phyloP scores from a whole-genome alignment of 306 rosid species.

The Ammopiptanthus mongolicus region DNA sequence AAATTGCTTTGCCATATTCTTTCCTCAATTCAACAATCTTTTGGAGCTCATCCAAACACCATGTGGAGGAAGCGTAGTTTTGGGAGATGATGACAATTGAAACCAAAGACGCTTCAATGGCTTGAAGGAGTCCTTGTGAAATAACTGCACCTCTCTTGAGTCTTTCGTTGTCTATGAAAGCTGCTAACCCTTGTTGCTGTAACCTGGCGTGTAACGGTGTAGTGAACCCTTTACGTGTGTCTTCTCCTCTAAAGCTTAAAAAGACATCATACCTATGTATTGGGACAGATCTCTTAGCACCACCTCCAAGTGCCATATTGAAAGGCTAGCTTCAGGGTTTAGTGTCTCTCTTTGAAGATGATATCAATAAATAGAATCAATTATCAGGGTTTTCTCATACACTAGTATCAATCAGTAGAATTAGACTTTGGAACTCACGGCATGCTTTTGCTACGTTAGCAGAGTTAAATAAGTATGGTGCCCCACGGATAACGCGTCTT shows the following conservation, averaged over 20 bases:
- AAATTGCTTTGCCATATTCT: not conserved
- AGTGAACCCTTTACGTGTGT: not conserved
- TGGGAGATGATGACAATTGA: not conserved
- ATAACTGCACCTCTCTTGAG: not conserved
- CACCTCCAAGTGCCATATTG: not conserved
- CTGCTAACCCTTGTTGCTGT: not conserved
- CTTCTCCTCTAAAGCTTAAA: slow-evolving; percentile 3
- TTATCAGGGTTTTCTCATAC: too few species aligned
- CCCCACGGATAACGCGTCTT: not conserved
- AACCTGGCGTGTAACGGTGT: not conserved
- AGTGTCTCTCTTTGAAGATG: not conserved
- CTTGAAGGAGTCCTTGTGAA: not conserved
- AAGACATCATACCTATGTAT: not conserved
- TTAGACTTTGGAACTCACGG: too few species aligned
- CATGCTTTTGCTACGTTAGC: too few species aligned
- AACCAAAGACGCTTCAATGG: not conserved
- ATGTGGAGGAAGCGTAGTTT: not conserved
- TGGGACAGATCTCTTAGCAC: not conserved
- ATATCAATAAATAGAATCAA: too few species aligned
- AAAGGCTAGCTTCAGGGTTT: not conserved
- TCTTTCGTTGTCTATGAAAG: not conserved
- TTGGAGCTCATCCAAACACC: slow-evolving; percentile 17
- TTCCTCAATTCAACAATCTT: not conserved
- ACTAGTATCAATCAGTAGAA: too few species aligned
- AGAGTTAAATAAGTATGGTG: not conserved